Evolutionary conservation across 495 filamentous ascomycete species (phyloP).

Genomic region (Penicillium atrosanguineum): DNA sequence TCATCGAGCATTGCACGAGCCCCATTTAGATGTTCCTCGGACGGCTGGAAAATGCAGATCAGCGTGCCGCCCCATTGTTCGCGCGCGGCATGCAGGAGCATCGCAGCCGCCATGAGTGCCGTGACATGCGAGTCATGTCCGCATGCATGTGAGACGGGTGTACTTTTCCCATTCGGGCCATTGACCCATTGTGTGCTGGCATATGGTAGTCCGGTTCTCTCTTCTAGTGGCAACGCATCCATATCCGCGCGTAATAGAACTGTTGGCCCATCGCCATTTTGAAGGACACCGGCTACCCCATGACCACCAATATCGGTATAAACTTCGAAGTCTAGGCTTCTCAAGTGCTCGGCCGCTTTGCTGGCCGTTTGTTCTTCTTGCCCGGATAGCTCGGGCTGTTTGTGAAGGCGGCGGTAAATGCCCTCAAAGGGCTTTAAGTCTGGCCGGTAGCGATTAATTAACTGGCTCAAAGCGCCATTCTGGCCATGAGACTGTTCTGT

Average conservation of each 20-base stretch:
- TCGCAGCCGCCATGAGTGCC: slow-evolving; percentile 48
- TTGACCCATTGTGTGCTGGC: slow-evolving; percentile 45
- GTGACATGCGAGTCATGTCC: slow-evolving; percentile 65
- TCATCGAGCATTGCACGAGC: slow-evolving; percentile 61
- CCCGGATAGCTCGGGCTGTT: slow-evolving; percentile 51
- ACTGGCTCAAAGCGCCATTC: background rate
- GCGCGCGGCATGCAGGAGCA: slow-evolving; percentile 38
- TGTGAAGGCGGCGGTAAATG: slow-evolving; percentile 48
- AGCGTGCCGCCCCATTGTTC: slow-evolving; percentile 56
- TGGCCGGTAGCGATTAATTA: slow-evolving; percentile 22
- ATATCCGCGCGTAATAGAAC: slow-evolving; percentile 56
- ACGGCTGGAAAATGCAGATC: slow-evolving; percentile 59
- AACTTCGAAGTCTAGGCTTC: slow-evolving; percentile 42
- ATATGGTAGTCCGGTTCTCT: slow-evolving; percentile 55
- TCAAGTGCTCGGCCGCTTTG: slow-evolving; percentile 38
- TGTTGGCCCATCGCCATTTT: slow-evolving; percentile 48
- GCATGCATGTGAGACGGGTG: slow-evolving; percentile 65
- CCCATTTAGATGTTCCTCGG: slow-evolving; percentile 55
- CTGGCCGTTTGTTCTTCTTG: slow-evolving; percentile 46
- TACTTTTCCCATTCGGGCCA: slow-evolving; percentile 41
- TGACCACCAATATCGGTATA: slow-evolving; percentile 47
- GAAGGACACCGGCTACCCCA: slow-evolving; percentile 44
- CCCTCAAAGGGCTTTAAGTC: slow-evolving; percentile 39
- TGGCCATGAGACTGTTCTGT: background rate
- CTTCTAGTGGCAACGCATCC: slow-evolving; percentile 59